Evolutionary conservation across 768 basidiomycete species (phyloP), one percentile per base, ranked within the genome.

Genomic region (Lentinula aciculospora): DNA sequence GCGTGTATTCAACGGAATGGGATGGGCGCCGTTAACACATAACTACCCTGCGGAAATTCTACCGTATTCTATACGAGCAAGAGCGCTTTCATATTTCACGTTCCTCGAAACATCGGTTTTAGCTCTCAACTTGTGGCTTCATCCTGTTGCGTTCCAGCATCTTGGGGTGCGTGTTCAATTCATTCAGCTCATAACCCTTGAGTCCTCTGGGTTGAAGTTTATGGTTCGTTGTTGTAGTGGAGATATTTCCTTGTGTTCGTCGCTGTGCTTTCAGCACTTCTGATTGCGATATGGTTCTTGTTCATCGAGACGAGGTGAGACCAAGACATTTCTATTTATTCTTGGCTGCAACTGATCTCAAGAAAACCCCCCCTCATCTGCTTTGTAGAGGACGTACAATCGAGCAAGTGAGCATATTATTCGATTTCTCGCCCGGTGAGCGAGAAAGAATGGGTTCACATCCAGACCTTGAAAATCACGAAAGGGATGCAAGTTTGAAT

Each of bases 21-120:
- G 51, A 12, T 53, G 51, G 51, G 39, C 51, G 4, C 51, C 51
- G 2, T 39, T 53, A 28, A 53, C 51, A 15, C 51, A 53, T 27
- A 53, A 53, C n/a, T 53, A 53, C 23, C 51, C 51, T 15, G 51
- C 51, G 19, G 51, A 53, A 23, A 53, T 53, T 15, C 23, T 53
- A 8, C 51, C 51, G 0, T 53, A 53, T 5, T 53, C 51, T 3
- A 53, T 53, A 4, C 17, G 51, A 28, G 51, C 51, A 4, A 5
- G 51, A 23, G 51, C 51, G 12, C 36, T 53, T 13, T 53, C 51
- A 25, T 53, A 39, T 40, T 53, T 53, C 51, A 53, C 51, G 9
- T 53, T 53, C 15, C 51, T 53, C 12, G 51, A 53, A 39, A 53
- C 51, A 23, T 53, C 51, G 4, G 36, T 53, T 10, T 28, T 53